These are phyloP conservation scores for Colletotrichum sp. DNA, from an alignment of 2,329 filamentous ascomycete genomes.

Conservation along the genomic window DNA sequence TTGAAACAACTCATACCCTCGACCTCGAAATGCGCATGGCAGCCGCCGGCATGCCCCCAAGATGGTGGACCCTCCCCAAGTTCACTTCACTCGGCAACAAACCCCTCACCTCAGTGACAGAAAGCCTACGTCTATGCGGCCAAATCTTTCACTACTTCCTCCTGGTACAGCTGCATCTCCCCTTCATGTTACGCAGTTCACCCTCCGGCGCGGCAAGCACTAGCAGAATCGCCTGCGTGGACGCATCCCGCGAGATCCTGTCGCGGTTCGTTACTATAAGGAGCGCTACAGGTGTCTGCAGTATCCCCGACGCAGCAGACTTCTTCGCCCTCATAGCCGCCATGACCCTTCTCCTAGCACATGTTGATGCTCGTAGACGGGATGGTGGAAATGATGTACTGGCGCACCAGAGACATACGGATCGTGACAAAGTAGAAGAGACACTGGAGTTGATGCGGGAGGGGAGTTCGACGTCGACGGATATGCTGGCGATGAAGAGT, in stretches of 20 bases:
- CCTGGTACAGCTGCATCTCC: constrained; percentile 43
- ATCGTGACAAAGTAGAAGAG: constrained; percentile 46
- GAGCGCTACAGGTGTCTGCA: constrained; percentile 25
- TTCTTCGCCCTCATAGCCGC: constrained; percentile 42
- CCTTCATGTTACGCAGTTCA: constrained; percentile 37
- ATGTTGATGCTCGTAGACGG: constrained; percentile 34
- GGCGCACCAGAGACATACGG: constrained; percentile 41
- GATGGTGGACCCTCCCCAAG: constrained; percentile 39
- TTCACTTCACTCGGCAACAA: constrained; percentile 22
- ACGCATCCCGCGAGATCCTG: constrained; percentile 42
- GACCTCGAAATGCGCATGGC: constrained; percentile 37
- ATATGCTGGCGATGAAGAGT: constrained; percentile 34
- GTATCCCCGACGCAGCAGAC: constrained; percentile 35
- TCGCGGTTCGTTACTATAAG: constrained; percentile 38
- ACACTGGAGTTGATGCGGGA: constrained; percentile 38
- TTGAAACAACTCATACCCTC: constrained; percentile 31
- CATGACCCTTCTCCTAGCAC: constrained; percentile 42
- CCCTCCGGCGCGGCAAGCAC: constrained; percentile 29
- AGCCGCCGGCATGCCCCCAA: constrained; percentile 32
- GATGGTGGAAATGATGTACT: constrained; percentile 29
- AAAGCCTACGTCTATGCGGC: constrained; percentile 33
- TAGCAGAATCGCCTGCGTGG: constrained; percentile 40
- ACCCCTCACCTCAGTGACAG: constrained; percentile 22
- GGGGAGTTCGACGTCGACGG: constrained; percentile 30
- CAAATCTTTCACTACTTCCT: constrained; percentile 43